A percentile compares a stretch with the other conserved stretches of the same genome.
phyloP scores from a whole-genome alignment of 805 yeast genomes.

The Monosporozyma aquatica region DNA sequence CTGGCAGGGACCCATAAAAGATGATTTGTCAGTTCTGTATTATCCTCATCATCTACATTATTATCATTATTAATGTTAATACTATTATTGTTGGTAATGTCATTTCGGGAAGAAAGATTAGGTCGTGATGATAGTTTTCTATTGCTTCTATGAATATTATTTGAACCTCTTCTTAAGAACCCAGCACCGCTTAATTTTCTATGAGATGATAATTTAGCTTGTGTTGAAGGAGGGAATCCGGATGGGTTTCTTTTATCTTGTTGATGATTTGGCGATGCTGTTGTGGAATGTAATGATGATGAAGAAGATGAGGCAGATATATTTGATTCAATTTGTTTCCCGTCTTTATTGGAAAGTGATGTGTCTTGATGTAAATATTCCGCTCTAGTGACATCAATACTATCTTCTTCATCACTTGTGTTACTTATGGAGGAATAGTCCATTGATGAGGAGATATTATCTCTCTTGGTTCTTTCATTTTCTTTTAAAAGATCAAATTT shows the following conservation, averaged over 20 bases:
- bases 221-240: not conserved
- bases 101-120: not conserved
- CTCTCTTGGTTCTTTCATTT: not conserved
- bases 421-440: not conserved
- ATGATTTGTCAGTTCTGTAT: conserved; percentile 30
- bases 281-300: not conserved
- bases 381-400: conserved; percentile 23
- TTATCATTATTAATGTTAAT: too few species aligned
- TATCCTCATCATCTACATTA: not conserved
- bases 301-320: conserved; percentile 2
- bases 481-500: conserved; percentile 2
- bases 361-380: conserved; percentile 21
- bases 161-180: conserved; percentile 17
- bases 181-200: conserved; percentile 22
- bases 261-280: not conserved
- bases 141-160: conserved; percentile 1
- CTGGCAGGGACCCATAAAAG: conserved; percentile 94
- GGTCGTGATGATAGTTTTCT: conserved; percentile 5
- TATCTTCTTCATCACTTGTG: conserved; percentile 13
- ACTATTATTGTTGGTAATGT: too few species aligned
- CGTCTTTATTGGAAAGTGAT: not conserved
- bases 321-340: not conserved
- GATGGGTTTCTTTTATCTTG: too few species aligned
- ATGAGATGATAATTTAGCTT: not conserved
- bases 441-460: not conserved